A percentile compares a stretch with the other conserved stretches of the same genome.
phyloP scores from a whole-genome alignment of 805 yeast species.

The Yamadazyma sp. region DNA sequence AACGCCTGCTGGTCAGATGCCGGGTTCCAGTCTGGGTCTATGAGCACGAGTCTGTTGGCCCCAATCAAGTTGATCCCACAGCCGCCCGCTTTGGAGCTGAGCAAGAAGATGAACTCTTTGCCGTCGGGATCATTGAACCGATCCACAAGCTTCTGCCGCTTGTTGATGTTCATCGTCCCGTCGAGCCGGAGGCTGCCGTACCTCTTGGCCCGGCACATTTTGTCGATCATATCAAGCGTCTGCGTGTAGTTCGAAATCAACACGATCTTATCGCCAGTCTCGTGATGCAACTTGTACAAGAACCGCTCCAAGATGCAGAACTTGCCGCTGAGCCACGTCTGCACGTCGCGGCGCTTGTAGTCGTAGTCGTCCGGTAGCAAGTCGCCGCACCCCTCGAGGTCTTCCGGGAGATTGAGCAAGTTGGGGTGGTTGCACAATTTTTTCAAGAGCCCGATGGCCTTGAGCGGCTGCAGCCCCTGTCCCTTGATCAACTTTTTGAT shows the following conservation, averaged over 20 bases:
- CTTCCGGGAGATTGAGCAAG: constrained; percentile 70
- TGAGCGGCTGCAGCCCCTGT: constrained; percentile 76
- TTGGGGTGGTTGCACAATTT: constrained; percentile 96
- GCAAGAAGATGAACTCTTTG: constrained; percentile 79
- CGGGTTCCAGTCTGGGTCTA: constrained; percentile 98
- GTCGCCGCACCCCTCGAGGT: constrained; percentile 65
- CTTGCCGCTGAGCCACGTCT: constrained; percentile 83
- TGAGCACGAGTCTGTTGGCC: constrained; percentile 82
- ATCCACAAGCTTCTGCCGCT: constrained; percentile 91
- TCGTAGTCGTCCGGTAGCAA: constrained; percentile 76
- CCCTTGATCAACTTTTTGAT: constrained; percentile 66
- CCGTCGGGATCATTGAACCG: constrained; percentile 87
- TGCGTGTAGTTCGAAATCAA: constrained; percentile 93
- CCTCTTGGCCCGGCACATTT: constrained; percentile 69
- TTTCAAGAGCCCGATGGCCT: constrained; percentile 84
- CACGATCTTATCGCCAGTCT: constrained; percentile 93
- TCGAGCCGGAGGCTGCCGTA: constrained; percentile 84
- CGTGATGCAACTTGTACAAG: constrained; percentile 68
- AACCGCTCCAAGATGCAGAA: constrained; percentile 83
- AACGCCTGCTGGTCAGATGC: constrained; percentile 98
- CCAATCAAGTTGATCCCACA: constrained; percentile 98
- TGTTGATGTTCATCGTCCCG: constrained; percentile 89
- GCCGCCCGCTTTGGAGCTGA: constrained; percentile 97
- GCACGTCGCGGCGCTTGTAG: constrained; percentile 66
- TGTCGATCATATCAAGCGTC: constrained; percentile 87